Base-by-base conservation (phyloP, 2,329 filamentous ascomycete genomes). In the Aspergillus vadensis region DNA sequence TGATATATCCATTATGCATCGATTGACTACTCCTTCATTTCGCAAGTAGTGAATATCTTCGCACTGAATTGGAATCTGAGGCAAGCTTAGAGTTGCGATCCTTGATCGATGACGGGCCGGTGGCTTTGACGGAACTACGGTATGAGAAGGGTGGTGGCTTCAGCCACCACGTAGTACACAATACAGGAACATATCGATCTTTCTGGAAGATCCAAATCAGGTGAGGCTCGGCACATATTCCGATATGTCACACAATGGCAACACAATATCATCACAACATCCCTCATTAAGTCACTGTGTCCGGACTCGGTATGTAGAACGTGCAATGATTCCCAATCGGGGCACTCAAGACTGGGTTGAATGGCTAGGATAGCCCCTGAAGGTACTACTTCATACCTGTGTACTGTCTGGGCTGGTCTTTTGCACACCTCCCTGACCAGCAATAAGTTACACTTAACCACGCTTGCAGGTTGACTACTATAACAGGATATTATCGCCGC, bases 391-490 rank as follows among this genome's bases (percentile, higher is more conserved):
- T 14, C 32, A 36, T 36, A 14, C 38, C 7, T 17, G 21, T 32
- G 39, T 27, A 39, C 19, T 44, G 36, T 19, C 39, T 43, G 15
- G 53, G 39, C 53, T 17, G 19, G 17, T 21, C 25, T 21, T 27
- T 30, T 43, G 52, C 19, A 52, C 19, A 36, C 32, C 12, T 23
- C 39, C 19, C 19, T 47, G 19, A 21, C 17, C 21, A 17, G 21
- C 15, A n/a, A 5, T 14, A 8, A 49, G 44, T 49, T 30, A 44
- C 41, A 57, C 55, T 44, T 44, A 30, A 53, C 47, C 56, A 59
- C 56, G 59, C 59, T 61, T 59, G 59, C 56, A 61, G 41, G 44
- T 61, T 36, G 36, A 38, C 5, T 30, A 49, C 25, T 49, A 49
- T n/a, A 43, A 19, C 17, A 30, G 10, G 39, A 5, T 43, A 17